Conservation (phyloP, 768 basidiomycete species). For the Suillus subalutaceus region DNA sequence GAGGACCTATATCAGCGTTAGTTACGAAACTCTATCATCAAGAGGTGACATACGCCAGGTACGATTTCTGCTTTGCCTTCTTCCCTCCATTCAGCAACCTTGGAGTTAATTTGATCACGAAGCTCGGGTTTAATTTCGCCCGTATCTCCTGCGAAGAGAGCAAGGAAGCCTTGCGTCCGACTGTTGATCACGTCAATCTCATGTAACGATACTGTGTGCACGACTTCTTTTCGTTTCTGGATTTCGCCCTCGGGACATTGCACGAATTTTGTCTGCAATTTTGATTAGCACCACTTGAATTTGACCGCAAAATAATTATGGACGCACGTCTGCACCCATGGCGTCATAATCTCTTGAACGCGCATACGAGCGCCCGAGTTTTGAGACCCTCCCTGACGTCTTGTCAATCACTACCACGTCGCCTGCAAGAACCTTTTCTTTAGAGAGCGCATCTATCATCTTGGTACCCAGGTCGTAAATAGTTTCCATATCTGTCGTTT, state of each 20-base stretch:
- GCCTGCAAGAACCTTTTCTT: conserved; percentile 94
- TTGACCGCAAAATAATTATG: conserved; percentile 5
- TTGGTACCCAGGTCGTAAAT: conserved; percentile 98
- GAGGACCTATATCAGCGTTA: conserved; percentile 61
- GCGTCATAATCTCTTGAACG: conserved; percentile 97
- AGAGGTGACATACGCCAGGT: conserved; percentile 71
- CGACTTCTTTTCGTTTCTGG: conserved; percentile 96
- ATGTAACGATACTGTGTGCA: conserved; percentile 96
- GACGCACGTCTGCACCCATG: conserved; percentile 95
- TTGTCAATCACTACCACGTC: conserved; percentile 98
- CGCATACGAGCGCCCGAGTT: conserved; percentile 96
- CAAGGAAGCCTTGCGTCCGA: conserved; percentile 97
- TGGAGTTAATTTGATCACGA: conserved; percentile 94
- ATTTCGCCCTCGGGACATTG: conserved; percentile 98
- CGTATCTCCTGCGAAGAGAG: conserved; percentile 93
- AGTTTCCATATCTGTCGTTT: conserved; percentile 99
- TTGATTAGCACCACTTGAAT: not conserved
- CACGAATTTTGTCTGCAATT: conserved; percentile 88
- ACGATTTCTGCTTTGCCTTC: conserved; percentile 98
- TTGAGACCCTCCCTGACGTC: conserved; percentile 93
- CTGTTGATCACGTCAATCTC: conserved; percentile 99
- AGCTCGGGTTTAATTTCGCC: conserved; percentile 99
- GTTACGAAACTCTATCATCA: not conserved
- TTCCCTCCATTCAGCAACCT: conserved; percentile 97
- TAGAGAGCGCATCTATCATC: conserved; percentile 97